phyloP scores from a whole-genome alignment of 1,284 basidiomycete species.

The Cutaneotrichosporon sp. region DNA sequence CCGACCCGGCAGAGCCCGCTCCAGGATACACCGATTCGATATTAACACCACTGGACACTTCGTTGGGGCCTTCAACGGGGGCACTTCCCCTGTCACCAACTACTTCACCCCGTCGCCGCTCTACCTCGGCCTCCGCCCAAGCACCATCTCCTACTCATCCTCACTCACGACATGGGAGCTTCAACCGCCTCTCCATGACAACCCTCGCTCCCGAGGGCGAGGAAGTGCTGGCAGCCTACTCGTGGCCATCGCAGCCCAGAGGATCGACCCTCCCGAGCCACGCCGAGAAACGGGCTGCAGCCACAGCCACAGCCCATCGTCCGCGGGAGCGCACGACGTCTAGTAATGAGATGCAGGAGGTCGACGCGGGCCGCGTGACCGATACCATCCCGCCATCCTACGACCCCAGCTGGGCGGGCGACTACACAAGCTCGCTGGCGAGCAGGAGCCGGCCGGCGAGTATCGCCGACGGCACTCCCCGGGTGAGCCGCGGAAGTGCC shows the following conservation, averaged over 20 bases:
- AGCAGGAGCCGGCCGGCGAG: background rate
- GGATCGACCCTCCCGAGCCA: too few species aligned
- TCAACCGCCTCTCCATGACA: background rate
- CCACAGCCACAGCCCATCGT: background rate
- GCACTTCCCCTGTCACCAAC: too few species aligned
- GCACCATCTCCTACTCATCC: background rate
- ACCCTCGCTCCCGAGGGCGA: background rate
- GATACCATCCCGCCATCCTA: slow-evolving; percentile 4
- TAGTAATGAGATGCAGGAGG: background rate
- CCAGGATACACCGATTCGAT: background rate
- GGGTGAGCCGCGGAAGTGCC: too few species aligned
- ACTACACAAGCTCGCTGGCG: background rate
- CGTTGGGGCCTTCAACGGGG: too few species aligned
- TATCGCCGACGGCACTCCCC: background rate
- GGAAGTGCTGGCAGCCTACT: background rate
- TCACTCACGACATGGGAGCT: background rate
- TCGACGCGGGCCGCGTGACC: slow-evolving; percentile 1
- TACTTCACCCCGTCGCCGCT: too few species aligned
- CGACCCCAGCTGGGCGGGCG: slow-evolving; percentile 7
- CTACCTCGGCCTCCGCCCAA: too few species aligned
- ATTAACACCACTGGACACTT: too few species aligned
- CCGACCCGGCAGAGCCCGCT: background rate
- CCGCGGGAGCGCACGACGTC: background rate
- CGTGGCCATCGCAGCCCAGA: too few species aligned
- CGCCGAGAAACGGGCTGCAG: background rate